Conservation (phyloP, 306 rosid genomes). For the Pterocarpus macrocarpus region DNA sequence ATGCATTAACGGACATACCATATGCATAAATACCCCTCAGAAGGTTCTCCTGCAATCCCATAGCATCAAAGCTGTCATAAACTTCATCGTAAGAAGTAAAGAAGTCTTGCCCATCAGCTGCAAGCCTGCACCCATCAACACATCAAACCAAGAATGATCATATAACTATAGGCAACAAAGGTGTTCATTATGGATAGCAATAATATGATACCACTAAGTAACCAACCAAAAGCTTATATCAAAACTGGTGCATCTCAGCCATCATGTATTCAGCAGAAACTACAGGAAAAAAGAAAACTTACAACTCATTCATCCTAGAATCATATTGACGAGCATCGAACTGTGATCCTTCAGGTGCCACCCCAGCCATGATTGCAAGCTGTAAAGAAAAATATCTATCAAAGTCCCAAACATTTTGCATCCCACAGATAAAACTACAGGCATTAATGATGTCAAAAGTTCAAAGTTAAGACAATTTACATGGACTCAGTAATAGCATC, state of each 20-base stretch:
- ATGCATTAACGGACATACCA: conserved; percentile 51
- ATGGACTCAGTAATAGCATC: conserved; percentile 9
- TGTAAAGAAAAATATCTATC: conserved; percentile 13
- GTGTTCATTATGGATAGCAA: not conserved
- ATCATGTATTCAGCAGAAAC: conserved; percentile 3
- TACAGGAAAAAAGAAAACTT: conserved; percentile 33
- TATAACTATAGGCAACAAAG: not conserved
- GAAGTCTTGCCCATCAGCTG: no score
- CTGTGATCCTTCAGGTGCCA: conserved; percentile 67
- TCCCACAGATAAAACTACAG: not conserved
- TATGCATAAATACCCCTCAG: not conserved
- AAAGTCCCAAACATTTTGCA: conserved; percentile 2
- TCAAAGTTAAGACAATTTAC: not conserved
- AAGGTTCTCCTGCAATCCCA: no score
- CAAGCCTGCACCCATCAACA: not conserved
- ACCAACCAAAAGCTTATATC: not conserved
- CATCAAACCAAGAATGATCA: conserved; percentile 43
- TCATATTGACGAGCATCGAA: conserved; percentile 36
- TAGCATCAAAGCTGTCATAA: no score
- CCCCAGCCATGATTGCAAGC: conserved; percentile 67
- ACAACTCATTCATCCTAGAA: conserved; percentile 76
- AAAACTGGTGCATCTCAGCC: conserved; percentile 4
- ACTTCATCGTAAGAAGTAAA: no score
- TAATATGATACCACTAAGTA: not conserved
- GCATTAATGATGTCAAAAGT: not conserved